phyloP scores from a whole-genome alignment of 106 monocot species.

The Dendrobium officinale region DNA sequence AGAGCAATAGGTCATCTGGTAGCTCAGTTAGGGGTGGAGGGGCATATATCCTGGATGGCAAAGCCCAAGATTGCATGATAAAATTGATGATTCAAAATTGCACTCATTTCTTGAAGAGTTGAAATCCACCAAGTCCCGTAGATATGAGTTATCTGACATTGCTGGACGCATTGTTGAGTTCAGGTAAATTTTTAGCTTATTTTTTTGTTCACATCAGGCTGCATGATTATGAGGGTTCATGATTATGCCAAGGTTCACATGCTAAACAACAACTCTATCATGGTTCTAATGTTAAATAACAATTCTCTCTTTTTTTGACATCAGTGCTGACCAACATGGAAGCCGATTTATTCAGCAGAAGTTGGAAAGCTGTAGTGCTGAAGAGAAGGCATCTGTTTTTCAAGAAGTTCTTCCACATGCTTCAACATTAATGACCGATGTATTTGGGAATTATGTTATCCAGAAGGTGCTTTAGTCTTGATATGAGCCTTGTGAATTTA shows the following conservation, averaged over 20 bases:
- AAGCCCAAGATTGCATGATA: slow-evolving; percentile 47
- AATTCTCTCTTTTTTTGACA: slow-evolving; percentile 10
- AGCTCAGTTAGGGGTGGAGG: slow-evolving; percentile 29
- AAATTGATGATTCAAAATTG: slow-evolving; percentile 48
- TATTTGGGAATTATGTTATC: slow-evolving; percentile 95
- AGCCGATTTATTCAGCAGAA: slow-evolving; percentile 98
- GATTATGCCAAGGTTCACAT: neutral
- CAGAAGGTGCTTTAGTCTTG: slow-evolving; percentile 55
- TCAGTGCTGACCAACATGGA: slow-evolving; percentile 92
- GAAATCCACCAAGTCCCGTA: slow-evolving; percentile 53
- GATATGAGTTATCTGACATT: slow-evolving; percentile 82
- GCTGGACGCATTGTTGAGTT: slow-evolving; percentile 76
- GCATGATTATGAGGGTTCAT: neutral
- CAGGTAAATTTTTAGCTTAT: slow-evolving; percentile 36
- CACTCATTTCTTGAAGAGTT: slow-evolving; percentile 82
- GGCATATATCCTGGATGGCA: slow-evolving; percentile 50
- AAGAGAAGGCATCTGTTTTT: slow-evolving; percentile 87
- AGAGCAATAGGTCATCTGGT: slow-evolving; percentile 34
- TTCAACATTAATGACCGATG: slow-evolving; percentile 88
- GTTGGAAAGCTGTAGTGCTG: slow-evolving; percentile 65
- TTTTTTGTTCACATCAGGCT: neutral
- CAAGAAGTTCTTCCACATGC: slow-evolving; percentile 86
- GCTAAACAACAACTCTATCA: neutral
- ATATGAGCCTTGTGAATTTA: neutral
- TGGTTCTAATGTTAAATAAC: neutral